Percentiles rank a stretch among this genome's conserved stretches.
Conservation (phyloP, 192 early-diverging fungal genomes). For the Chytriomyces confervae region DNA sequence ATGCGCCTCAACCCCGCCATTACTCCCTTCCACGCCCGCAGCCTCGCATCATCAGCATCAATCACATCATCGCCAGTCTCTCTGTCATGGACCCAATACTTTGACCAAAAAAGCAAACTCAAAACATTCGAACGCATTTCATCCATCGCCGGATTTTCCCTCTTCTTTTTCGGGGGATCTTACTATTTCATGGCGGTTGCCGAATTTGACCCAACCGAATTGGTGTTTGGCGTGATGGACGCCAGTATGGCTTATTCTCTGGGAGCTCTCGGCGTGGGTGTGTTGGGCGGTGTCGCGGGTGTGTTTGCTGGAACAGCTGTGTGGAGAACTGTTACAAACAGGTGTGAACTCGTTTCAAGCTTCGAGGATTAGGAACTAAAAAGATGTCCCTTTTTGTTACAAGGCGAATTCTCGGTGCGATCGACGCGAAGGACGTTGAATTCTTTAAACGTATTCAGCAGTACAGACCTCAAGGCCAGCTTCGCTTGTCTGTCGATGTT, state of each 20-base stretch:
- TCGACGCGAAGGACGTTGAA: conserved; percentile 40
- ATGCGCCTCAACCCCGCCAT: too few species aligned
- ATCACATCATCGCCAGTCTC: not conserved
- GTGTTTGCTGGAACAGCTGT: conserved; percentile 31
- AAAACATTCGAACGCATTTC: conserved; percentile 42
- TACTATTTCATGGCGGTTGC: conserved; percentile 55
- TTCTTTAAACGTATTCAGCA: conserved; percentile 52
- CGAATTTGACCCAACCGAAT: conserved; percentile 56
- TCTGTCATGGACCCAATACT: conserved; percentile 54
- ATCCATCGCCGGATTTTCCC: conserved; percentile 20
- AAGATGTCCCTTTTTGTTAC: not conserved
- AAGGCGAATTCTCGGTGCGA: conserved; percentile 15
- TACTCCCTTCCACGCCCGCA: too few species aligned
- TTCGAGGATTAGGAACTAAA: not conserved
- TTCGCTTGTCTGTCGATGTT: conserved; percentile 53
- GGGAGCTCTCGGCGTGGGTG: conserved; percentile 42
- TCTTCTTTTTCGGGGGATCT: conserved; percentile 40
- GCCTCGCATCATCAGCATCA: too few species aligned
- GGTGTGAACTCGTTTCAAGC: conserved; percentile 26
- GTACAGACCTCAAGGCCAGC: conserved; percentile 48
- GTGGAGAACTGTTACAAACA: conserved; percentile 46
- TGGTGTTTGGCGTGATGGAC: conserved; percentile 47
- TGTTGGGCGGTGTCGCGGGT: conserved; percentile 34
- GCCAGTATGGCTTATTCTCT: conserved; percentile 45
- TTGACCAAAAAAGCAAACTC: conserved; percentile 40